Conservation (phyloP, 2,329 filamentous ascomycete genomes). For the Diplodia mutila region DNA sequence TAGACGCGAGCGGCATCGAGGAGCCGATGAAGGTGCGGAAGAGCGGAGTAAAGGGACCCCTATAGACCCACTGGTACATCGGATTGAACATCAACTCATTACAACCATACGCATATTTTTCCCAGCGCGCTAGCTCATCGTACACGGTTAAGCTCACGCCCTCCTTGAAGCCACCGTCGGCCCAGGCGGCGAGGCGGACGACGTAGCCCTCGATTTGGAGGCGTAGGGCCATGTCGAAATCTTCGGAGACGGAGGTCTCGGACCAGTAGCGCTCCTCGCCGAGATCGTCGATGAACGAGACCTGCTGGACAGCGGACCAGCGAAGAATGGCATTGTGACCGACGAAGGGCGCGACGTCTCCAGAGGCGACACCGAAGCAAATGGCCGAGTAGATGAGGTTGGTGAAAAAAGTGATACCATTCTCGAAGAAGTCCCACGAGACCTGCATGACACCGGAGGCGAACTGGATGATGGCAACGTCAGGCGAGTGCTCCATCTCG, state of each 20-base stretch:
- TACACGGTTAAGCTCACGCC: constrained; percentile 75
- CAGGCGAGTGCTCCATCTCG: constrained; percentile 78
- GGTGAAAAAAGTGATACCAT: constrained; percentile 72
- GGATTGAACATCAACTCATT: constrained; percentile 74
- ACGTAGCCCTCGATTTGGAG: constrained; percentile 70
- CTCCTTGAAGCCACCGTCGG: constrained; percentile 71
- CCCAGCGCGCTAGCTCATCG: constrained; percentile 72
- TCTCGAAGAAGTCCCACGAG: constrained; percentile 23
- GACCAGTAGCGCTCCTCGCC: constrained; percentile 73
- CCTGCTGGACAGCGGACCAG: constrained; percentile 67
- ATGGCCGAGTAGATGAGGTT: constrained; percentile 77
- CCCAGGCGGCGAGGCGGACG: constrained; percentile 70
- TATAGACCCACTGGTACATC: constrained; percentile 62
- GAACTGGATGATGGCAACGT: constrained; percentile 65
- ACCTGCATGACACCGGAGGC: constrained; percentile 27
- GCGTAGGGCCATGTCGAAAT: constrained; percentile 75
- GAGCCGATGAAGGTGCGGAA: constrained; percentile 64
- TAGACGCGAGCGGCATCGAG: constrained; percentile 66
- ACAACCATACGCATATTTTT: constrained; percentile 74
- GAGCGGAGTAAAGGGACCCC: constrained; percentile 67
- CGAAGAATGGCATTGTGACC: constrained; percentile 77
- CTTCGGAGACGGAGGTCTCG: constrained; percentile 74
- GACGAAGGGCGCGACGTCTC: constrained; percentile 75
- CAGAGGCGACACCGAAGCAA: constrained; percentile 69
- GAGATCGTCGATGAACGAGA: constrained; percentile 59